phyloP scores from a whole-genome alignment of 768 basidiomycete genomes.

The Leccinum broughii region DNA sequence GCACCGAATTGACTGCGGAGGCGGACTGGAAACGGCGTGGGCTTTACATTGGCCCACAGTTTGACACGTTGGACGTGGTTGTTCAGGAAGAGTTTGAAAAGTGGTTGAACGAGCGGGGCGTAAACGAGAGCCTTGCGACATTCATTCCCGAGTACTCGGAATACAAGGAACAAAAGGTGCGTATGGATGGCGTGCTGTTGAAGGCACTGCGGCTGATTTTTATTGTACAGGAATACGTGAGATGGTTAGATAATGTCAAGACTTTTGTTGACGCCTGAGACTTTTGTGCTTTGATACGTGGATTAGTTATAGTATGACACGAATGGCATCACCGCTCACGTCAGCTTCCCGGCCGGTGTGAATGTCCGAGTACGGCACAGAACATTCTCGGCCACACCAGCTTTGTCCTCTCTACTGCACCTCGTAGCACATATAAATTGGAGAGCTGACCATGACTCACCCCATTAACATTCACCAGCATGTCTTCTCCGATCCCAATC shows the following conservation, averaged over 20 bases:
- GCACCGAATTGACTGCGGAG: constrained; percentile 78
- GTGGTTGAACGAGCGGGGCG: constrained; percentile 86
- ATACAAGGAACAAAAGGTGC: constrained; percentile 90
- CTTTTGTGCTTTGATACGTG: not conserved
- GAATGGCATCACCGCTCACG: constrained; percentile 27
- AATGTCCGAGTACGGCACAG: constrained; percentile 3
- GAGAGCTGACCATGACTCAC: not conserved
- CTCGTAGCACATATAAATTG: constrained; percentile 4
- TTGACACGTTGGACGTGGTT: constrained; percentile 82
- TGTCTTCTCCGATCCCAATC: constrained; percentile 30
- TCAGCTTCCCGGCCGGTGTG: not conserved
- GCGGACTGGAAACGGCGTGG: constrained; percentile 94
- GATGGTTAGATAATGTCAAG: constrained; percentile 85
- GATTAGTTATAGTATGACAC: not conserved
- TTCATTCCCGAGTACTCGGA: constrained; percentile 90
- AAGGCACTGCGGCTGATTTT: constrained; percentile 7
- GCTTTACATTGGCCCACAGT: constrained; percentile 91
- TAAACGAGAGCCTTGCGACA: constrained; percentile 76
- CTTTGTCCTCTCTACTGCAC: not conserved
- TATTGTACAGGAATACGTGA: constrained; percentile 77
- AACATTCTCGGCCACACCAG: constrained; percentile 20
- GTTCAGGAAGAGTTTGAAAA: constrained; percentile 93
- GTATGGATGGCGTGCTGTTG: constrained; percentile 8
- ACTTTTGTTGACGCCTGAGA: constrained; percentile 67
- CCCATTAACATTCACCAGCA: constrained; percentile 5